Evolutionary conservation across 2,329 filamentous ascomycete species (phyloP).

Genomic region (Fusarium annulatum): DNA sequence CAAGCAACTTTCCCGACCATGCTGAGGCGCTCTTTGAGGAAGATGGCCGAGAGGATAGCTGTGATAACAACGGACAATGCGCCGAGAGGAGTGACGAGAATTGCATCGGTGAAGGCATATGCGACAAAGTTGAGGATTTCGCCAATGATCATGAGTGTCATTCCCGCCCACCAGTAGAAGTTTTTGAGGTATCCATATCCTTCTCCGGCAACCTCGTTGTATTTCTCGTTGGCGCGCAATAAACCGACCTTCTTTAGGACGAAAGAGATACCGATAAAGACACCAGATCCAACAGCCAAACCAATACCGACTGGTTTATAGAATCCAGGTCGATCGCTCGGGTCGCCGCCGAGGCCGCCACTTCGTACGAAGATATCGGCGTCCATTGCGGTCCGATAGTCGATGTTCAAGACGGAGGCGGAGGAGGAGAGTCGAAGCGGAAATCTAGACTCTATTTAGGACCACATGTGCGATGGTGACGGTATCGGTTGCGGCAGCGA

Average conservation of each 20-base stretch:
- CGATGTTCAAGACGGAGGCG: neutral
- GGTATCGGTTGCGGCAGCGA: conserved; percentile 37
- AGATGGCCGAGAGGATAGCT: conserved; percentile 90
- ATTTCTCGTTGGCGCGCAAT: conserved; percentile 93
- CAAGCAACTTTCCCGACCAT: conserved; percentile 97
- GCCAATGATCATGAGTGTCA: conserved; percentile 96
- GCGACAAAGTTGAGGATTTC: conserved; percentile 98
- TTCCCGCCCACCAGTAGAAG: conserved; percentile 92
- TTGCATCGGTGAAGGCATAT: conserved; percentile 96
- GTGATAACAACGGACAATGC: conserved; percentile 93
- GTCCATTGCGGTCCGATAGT: conserved; percentile 35
- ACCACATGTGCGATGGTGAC: conserved; percentile 42
- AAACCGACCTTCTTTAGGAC: conserved; percentile 95
- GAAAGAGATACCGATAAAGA: conserved; percentile 95
- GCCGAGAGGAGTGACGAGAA: conserved; percentile 91
- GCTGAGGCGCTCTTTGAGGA: conserved; percentile 93
- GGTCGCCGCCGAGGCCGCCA: conserved; percentile 27
- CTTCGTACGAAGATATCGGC: conserved; percentile 39
- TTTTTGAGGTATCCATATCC: conserved; percentile 98
- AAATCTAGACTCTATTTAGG: conserved; percentile 31
- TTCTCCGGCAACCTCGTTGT: conserved; percentile 94
- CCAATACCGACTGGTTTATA: conserved; percentile 91
- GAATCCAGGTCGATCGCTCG: conserved; percentile 55
- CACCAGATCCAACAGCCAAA: conserved; percentile 85
- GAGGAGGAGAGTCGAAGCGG: conserved; percentile 16